phyloP scores from a whole-genome alignment of 2,329 filamentous ascomycete species.

The Penicillium sp. region DNA sequence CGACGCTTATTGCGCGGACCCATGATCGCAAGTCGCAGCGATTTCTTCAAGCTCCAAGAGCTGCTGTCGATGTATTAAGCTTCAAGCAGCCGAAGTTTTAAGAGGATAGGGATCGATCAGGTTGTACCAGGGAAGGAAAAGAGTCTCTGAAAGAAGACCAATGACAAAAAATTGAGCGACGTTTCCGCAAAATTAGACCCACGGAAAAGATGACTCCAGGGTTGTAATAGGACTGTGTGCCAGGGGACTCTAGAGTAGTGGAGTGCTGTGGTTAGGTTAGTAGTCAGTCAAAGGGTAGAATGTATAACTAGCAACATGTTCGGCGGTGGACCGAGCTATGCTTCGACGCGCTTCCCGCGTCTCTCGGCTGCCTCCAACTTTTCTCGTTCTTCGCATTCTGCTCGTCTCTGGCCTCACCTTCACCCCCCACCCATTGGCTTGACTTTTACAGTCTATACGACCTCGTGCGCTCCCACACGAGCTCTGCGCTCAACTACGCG shows the following conservation, averaged over 20 bases:
- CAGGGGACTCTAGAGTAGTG: not conserved
- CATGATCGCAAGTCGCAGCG: constrained; percentile 25
- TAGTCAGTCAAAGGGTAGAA: not conserved
- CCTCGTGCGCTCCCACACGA: not conserved
- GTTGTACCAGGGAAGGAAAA: not conserved
- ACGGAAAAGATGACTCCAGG: not conserved
- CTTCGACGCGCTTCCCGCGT: constrained; percentile 31
- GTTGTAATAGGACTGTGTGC: not conserved
- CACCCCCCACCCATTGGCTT: not conserved
- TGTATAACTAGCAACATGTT: constrained; percentile 17
- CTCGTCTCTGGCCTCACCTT: not conserved
- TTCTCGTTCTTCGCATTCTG: constrained; percentile 16
- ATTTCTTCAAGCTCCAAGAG: not conserved
- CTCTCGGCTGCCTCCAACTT: constrained; percentile 25
- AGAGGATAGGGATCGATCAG: no score
- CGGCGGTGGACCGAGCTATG: constrained; percentile 26
- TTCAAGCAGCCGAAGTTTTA: not conserved
- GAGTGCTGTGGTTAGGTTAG: not conserved
- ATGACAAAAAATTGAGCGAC: not conserved
- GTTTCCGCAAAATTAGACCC: not conserved
- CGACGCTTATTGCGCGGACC: constrained; percentile 31
- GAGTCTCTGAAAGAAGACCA: not conserved
- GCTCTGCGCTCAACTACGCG: not conserved
- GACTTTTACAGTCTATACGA: not conserved
- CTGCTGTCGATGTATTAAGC: not conserved